Base-by-base conservation (phyloP, 371 early-diverging fungal species). In the Mortierella sp. region DNA sequence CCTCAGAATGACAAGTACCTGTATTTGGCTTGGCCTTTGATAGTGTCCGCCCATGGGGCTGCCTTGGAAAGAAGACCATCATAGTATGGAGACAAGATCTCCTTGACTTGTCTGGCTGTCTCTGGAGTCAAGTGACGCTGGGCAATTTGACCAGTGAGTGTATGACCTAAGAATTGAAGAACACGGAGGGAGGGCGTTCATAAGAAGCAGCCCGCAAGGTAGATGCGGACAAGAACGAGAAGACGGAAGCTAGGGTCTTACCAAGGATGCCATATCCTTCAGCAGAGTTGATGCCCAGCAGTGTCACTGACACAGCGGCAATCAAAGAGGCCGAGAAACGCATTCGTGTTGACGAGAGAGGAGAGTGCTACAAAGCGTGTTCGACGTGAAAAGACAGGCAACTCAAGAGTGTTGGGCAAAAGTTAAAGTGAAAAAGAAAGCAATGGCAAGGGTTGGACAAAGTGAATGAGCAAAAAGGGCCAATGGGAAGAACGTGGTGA, bases 31-130 rank as follows among this genome's bases (percentile, higher is more conserved):
- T 64, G 69, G 4, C 67, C 60, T 27, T 78, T 80, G 64, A 80
- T 71, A 7, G 67, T 72, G 27, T 80, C 80, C 18, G 80, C 71
- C 80, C 80, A 80, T 26, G 79, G 79, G 10, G 80, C 80, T 9
- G 76, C 79, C 49, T 72, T 79, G 41, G 73, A 68, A 9, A 79
- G 54, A 27, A 69, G 74, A 19, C 79, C 79, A 23, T 57, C 70
- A 23, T 72, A 72, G 48, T 72, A 72, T 9, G 72, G 66, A 30
- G 79, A 62, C 46, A 79, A 24, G 16, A 79, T 79, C 31, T 65
- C 70, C 31, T 72, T 69, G 62, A 79, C 63, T 46, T 72, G 73
- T 39, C 49, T 51, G 13, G 65, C 66, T 2, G 79, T 72, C 56
- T 79, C 73, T 7, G 69, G 74, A 9, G 79, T 72, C 49, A 79